Evolutionary conservation across 2,329 filamentous ascomycete species (phyloP), one percentile per base, ranked within the genome.

Genomic region (Trichoderma afroharzianum): DNA sequence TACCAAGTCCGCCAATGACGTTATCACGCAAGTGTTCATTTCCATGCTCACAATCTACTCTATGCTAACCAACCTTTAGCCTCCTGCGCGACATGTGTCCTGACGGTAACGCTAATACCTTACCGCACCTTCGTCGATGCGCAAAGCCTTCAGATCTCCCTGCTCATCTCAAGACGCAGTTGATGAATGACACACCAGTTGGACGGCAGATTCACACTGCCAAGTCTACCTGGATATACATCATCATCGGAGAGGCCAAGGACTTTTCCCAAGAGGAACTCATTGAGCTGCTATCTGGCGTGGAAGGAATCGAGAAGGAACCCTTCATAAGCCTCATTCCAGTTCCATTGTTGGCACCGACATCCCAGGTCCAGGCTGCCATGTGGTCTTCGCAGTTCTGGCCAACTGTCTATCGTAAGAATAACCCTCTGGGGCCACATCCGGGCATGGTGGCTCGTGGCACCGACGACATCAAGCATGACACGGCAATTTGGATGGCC

Each of bases 341-440:
- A 0, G 91, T 96, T 14, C 93, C 93, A 7, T 83, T 91, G 30
- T 83, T 93, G 58, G 87, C 93, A 28, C 93, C 93, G 2, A 94
- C 91, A 6, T 95, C 92, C 4, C 88, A 91, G 75, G 85, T 91
- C 50, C 92, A 95, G 80, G 92, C 93, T 9, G 88, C 88, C 30
- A 84, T 88, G 78, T 96, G 93, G 93, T 91, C 90, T 30, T 84
- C 88, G 39, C 86, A 91, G 75, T 95, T 93, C 80, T 97, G 93
- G 93, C 93, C 93, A 14, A 92, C 91, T 1, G 89, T 95, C 63
- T 97, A 96, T 82, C 91, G 93, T 74, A 94, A 94, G 83, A 95
- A 92, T 75, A 96, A 96, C 78, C 93, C 93, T 2, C 92, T 95
- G 72, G 93, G 93, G 4, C 93, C 93, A 21, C 93, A 97, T 78